Conservation (phyloP, 192 early-diverging fungal genomes). For the Dimargaris cristalligena region DNA sequence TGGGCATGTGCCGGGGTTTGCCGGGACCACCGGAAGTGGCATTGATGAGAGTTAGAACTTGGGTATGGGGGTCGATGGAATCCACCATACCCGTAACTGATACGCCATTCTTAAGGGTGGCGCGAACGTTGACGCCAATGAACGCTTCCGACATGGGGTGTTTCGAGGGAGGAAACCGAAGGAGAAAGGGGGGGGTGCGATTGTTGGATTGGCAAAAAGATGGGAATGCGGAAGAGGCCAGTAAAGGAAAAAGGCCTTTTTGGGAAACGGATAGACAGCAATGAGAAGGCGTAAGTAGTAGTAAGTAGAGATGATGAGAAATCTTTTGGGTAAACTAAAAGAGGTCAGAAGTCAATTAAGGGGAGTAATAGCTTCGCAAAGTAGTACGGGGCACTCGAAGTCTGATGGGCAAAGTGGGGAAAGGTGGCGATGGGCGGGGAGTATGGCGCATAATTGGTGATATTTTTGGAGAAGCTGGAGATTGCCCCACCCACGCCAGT, state of each 20-base stretch:
- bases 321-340: no score
- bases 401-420: no score
- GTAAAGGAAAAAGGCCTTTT: neutral
- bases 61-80: constrained; percentile 38
- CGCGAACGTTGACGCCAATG: constrained; percentile 35
- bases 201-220: neutral
- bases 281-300: neutral
- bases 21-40: constrained; percentile 14
- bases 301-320: neutral
- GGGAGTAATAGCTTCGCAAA: no score
- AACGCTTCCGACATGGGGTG: constrained; percentile 33
- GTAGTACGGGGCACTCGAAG: no score
- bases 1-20: constrained; percentile 20
- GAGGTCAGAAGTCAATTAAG: no score
- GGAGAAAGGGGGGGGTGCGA: neutral
- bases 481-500: no score
- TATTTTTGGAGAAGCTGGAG: no score
- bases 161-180: neutral
- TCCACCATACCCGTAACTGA: constrained; percentile 39
- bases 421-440: no score
- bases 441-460: no score
- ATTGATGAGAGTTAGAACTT: constrained; percentile 33
- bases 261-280: neutral
- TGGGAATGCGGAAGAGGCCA: neutral
- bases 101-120: constrained; percentile 29